Evolutionary conservation across 192 early-diverging fungal genomes (phyloP), one percentile per base, ranked within the genome.

Genomic region (Gonapodya sp.): DNA sequence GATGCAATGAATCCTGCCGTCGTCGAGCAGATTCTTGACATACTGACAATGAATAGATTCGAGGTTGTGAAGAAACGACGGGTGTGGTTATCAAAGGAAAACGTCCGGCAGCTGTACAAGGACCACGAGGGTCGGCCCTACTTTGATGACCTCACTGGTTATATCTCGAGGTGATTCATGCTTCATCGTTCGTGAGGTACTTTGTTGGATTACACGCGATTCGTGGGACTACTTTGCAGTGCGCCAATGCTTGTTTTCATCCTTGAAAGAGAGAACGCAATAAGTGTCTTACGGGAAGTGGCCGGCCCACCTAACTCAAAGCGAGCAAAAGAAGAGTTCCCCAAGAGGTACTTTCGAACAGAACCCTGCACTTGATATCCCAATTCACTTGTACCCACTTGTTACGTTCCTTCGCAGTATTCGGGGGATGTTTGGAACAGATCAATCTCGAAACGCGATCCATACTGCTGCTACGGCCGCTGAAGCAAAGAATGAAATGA

Each of bases 401-500:
- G 80, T 79, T 80, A 79, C 34, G 18, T 78, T 82, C 18, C 31
- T 24, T 64, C 64, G 8, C 35, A 90, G 88, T 34, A 81, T 91
- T 35, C 86, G 90, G 30, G 90, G 85, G 0, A 78, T 86, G 24
- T 86, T 85, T 36, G 90, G 90, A 18, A 90, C 86, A 24, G 90
- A 91, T 79, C 83, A 82, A 36, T 83, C 85, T 18, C 72, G 88
- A 35, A 91, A 92, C 85, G 88, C 90, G 1, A 88, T 90, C 18
- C 88, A 88, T 24, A 64, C 46, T 8, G 46, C 46, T 24, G 46
- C 46, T 24, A 64, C 46, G 8, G 46, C 46, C 74, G 79, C 37
- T n/a, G 36, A 36, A 24, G 79, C 46, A 8, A 24, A 8, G 46
- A 16, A 64, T 24, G 46, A 64, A 64, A 64, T 64, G 46, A 24